These are phyloP conservation scores for Scedosporium apiospermum DNA, from an alignment of 2,329 filamentous ascomycete species.

Conservation along the genomic window DNA sequence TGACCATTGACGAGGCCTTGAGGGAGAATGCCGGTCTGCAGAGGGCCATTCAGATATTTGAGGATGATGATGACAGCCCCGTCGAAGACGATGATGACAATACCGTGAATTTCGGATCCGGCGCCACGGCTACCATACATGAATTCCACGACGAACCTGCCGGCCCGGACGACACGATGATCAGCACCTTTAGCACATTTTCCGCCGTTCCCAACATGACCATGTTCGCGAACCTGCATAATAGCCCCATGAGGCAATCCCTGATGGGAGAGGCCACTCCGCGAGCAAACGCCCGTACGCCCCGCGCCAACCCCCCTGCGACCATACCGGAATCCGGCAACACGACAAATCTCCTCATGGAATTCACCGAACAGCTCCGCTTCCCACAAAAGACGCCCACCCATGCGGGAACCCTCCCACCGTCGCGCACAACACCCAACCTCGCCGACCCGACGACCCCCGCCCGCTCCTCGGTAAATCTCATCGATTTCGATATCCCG, in stretches of 20 bases:
- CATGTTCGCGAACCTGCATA: slow-evolving; percentile 64
- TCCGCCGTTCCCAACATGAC: slow-evolving; percentile 86
- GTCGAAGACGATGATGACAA: slow-evolving; percentile 17
- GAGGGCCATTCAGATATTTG: slow-evolving; percentile 53
- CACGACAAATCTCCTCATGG: slow-evolving; percentile 71
- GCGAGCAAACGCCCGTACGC: slow-evolving; percentile 25
- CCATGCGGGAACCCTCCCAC: slow-evolving; percentile 20
- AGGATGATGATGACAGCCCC: slow-evolving; percentile 34
- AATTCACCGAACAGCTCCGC: slow-evolving; percentile 71
- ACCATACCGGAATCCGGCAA: slow-evolving; percentile 36
- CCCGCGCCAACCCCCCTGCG: slow-evolving; percentile 20
- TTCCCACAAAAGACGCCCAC: slow-evolving; percentile 40
- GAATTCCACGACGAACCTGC: slow-evolving; percentile 25
- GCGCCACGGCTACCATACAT: slow-evolving; percentile 18
- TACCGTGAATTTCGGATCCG: slow-evolving; percentile 15
- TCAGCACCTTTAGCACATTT: slow-evolving; percentile 82
- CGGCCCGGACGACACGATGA: slow-evolving; percentile 59
- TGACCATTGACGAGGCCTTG: slow-evolving; percentile 44
- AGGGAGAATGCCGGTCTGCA: slow-evolving; percentile 46
- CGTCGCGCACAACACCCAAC: slow-evolving; percentile 21
- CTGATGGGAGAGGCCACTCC: slow-evolving; percentile 28
- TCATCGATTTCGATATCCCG: slow-evolving; percentile 76
- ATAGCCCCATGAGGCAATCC: slow-evolving; percentile 49
- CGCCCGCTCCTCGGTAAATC: slow-evolving; percentile 49
- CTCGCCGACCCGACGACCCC: slow-evolving; percentile 31